Evolutionary conservation across 2,329 filamentous ascomycete species (phyloP).

Genomic region (Biscogniauxia mediterranea): DNA sequence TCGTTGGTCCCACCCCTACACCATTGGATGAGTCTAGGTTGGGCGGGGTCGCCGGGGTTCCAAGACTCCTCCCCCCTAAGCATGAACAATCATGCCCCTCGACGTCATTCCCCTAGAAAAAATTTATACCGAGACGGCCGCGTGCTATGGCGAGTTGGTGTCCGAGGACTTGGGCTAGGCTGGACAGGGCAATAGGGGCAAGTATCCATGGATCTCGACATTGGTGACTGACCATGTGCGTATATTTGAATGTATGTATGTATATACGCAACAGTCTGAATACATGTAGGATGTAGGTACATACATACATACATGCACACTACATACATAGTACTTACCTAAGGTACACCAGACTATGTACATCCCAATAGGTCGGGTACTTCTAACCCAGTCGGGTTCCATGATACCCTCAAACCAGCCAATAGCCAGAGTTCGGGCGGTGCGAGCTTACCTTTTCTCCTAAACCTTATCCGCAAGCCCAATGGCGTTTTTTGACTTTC

Average conservation of each 20-base stretch:
- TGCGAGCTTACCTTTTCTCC: not conserved
- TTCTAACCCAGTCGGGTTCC: too few relatives aligned
- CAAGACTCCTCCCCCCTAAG: not conserved
- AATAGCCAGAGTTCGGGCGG: not conserved
- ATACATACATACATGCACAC: too few relatives aligned
- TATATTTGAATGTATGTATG: too few relatives aligned
- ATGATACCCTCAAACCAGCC: too few relatives aligned
- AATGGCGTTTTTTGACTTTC: not conserved
- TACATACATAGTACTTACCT: too few relatives aligned
- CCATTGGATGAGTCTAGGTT: not conserved
- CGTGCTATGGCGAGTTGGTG: not conserved
- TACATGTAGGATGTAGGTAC: too few relatives aligned
- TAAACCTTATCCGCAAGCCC: not conserved
- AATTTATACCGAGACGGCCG: slow-evolving; percentile 17
- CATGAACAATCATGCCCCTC: slow-evolving; percentile 11
- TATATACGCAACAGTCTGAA: too few relatives aligned
- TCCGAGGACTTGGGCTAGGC: not conserved
- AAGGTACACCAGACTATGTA: too few relatives aligned
- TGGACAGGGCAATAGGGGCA: too few relatives aligned
- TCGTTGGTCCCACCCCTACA: not conserved
- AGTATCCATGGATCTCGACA: too few relatives aligned
- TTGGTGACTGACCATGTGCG: too few relatives aligned
- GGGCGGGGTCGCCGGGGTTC: not conserved
- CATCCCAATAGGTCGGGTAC: too few relatives aligned
- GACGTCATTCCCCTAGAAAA: slow-evolving; percentile 18